Base-by-base conservation (phyloP, 163 green algal species). In the Scenedesmus sp. region DNA sequence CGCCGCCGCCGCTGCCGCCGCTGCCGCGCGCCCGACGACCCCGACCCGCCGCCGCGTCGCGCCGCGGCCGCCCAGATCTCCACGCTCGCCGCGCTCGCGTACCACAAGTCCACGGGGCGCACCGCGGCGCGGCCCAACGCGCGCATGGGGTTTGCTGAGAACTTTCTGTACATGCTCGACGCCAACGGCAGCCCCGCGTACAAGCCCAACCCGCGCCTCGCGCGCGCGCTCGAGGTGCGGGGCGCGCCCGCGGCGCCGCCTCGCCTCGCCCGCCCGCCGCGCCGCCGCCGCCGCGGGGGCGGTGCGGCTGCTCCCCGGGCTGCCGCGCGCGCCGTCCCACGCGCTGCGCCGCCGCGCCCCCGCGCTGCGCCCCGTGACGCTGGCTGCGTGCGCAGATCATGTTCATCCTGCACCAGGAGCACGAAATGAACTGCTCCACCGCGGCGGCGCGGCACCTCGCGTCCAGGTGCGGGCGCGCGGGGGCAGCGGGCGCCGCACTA, bases 381-480 rank as follows among this genome's bases (percentile, higher is more conserved):
- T n/a, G n/a, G n/a, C n/a, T n/a, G n/a, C n/a, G n/a, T n/a, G n/a
- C n/a, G 7, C 39, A 47, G 84, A 91, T 98, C 60, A 91, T 99
- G 85, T 99, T 99, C 88, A 96, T 98, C 48, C 89, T 99, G 71
- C 96, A 99, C 86, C 94, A 94, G 9, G 96, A 99, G 89, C 96
- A 99, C 86, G 96, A 99, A 86, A 97, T 99, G 90, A 99, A 99
- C 89, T 99, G 95, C 91, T 97, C 63, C 29, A 84, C 82, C 20
- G 90, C 91, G 53, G 89, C 90, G 0, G 75, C 78, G 28, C 85
- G 93, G 18, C 93, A 97, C 87, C 81, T 97, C 63, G 90, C 93
- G 3, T 94, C 83, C 1, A 91, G 82, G 15, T 94, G 90, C 18
- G 95, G 97, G 63, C 93, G 98, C 80, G 94, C 97, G 44, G 97